These are phyloP conservation scores for Zasmidium citrigriseum DNA, from an alignment of 2,329 filamentous ascomycete species.

Conservation along the genomic window DNA sequence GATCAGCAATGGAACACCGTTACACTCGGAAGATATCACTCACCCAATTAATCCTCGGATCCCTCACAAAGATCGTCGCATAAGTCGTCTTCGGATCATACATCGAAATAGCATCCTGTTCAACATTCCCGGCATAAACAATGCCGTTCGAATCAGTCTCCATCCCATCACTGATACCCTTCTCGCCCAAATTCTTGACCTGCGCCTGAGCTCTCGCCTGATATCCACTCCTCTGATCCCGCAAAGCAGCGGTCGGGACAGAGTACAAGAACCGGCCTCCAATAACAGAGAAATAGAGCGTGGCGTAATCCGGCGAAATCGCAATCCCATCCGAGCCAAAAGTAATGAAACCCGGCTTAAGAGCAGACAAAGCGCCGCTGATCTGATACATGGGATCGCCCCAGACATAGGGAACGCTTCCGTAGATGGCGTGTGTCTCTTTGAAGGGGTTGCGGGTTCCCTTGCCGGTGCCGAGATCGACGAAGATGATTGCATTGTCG, in stretches of 20 bases:
- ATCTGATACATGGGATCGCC: constrained; percentile 46
- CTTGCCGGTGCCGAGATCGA: constrained; percentile 48
- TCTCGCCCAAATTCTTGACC: constrained; percentile 46
- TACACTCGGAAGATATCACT: neutral
- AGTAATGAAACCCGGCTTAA: constrained; percentile 38
- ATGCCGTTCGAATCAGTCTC: constrained; percentile 51
- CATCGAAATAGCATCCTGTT: constrained; percentile 48
- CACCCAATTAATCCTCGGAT: constrained; percentile 50
- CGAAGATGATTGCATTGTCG: constrained; percentile 48
- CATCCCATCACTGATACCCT: constrained; percentile 51
- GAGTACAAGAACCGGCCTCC: constrained; percentile 45
- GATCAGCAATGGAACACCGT: neutral
- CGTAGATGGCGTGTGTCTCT: constrained; percentile 27
- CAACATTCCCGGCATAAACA: constrained; percentile 50
- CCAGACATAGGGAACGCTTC: constrained; percentile 38
- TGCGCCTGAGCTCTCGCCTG: constrained; percentile 45
- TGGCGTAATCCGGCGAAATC: constrained; percentile 45
- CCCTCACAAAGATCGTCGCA: constrained; percentile 44
- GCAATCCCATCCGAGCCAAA: constrained; percentile 52
- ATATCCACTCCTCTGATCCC: constrained; percentile 22
- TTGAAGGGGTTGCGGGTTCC: constrained; percentile 51
- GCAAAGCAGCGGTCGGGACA: constrained; percentile 44
- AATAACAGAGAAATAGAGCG: constrained; percentile 47
- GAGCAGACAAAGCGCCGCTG: constrained; percentile 21
- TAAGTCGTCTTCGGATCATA: constrained; percentile 47